Base-by-base conservation (phyloP, 352 stramenopile species). In the Phytopythium montanum region DNA sequence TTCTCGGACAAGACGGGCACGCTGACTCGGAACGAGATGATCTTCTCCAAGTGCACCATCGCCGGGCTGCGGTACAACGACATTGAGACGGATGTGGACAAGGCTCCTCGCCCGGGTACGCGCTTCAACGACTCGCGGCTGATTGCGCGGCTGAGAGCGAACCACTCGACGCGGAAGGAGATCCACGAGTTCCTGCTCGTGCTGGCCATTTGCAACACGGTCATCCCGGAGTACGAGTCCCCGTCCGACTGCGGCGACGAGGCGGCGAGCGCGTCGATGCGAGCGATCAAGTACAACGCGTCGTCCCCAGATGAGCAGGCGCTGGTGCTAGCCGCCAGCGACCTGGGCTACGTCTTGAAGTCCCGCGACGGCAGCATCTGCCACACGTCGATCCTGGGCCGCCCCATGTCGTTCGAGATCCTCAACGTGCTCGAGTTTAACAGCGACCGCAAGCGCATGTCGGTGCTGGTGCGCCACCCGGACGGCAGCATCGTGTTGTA, bases 371-470 rank as follows among this genome's bases (percentile, higher is more conserved):
- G 86, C 4, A 62, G 73, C 18, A 77, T 89, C 10, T 93, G 84
- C 45, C 61, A 94, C 45, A 80, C 82, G 4, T 21, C 75, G 19
- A 87, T 95, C 59, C 84, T 86, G 51, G 86, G 86, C 7, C 59
- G 65, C 38, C 58, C 70, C 10, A 73, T 87, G 76, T 90, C 81
- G 21, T 99, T 94, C 78, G 73, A 93, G 56, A 90, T 99, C 57
- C 70, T 99, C 53, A 97, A 98, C 50, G 85, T 99, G 6, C 96
- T 99, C 51, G 97, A 99, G 69, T 99, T 99, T 78, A 98, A 98
- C 69, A 98, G 92, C 54, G 88, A 98, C 54, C 80, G 98, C 14
- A 99, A 99, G 74, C 79, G 98, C 57, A 99, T 99, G 97, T 99
- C 94, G 21, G 91, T 99, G 36, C 77, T 99, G 34, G 88, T 98